phyloP scores from a whole-genome alignment of 2,329 filamentous ascomycete species.

The Phoma herbarum region DNA sequence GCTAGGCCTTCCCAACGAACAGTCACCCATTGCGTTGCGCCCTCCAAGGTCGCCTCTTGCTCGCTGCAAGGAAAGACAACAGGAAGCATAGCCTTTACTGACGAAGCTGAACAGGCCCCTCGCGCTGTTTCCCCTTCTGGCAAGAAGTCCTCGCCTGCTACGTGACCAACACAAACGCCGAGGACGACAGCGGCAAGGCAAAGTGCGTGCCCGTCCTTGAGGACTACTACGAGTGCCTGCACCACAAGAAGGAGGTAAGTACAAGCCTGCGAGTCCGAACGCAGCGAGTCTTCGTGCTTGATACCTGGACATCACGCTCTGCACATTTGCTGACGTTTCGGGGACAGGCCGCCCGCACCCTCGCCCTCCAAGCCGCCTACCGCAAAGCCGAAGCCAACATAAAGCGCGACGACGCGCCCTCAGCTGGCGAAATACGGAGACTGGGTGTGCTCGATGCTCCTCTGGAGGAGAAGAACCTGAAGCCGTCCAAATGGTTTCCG shows the following conservation, averaged over 20 bases:
- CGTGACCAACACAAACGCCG: slow-evolving; percentile 85
- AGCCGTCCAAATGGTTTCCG: slow-evolving; percentile 55
- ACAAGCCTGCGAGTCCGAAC: no score
- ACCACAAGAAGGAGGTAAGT: slow-evolving; percentile 97
- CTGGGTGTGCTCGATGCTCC: slow-evolving; percentile 80
- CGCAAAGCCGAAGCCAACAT: slow-evolving; percentile 78
- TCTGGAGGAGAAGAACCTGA: slow-evolving; percentile 73
- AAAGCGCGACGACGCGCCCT: slow-evolving; percentile 81
- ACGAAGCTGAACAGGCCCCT: slow-evolving; percentile 61
- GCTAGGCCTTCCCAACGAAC: not conserved
- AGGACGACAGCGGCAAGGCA: slow-evolving; percentile 81
- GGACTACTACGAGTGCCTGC: slow-evolving; percentile 98
- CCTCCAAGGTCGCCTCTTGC: not conserved
- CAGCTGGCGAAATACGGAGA: slow-evolving; percentile 85
- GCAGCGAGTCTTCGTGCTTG: no score
- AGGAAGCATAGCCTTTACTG: not conserved
- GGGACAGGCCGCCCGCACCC: slow-evolving; percentile 76
- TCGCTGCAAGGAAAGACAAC: not conserved
- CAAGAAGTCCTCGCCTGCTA: slow-evolving; percentile 99
- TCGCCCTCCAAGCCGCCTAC: slow-evolving; percentile 83
- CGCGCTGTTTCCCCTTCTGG: slow-evolving; percentile 98
- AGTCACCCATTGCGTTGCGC: not conserved
- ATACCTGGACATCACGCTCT: no score
- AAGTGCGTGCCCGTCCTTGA: slow-evolving; percentile 88
- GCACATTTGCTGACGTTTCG: no score